A percentile compares a stretch with the other conserved stretches of the same genome.
Conservation (phyloP, 805 yeast genomes). For the Candida stauntonica region DNA sequence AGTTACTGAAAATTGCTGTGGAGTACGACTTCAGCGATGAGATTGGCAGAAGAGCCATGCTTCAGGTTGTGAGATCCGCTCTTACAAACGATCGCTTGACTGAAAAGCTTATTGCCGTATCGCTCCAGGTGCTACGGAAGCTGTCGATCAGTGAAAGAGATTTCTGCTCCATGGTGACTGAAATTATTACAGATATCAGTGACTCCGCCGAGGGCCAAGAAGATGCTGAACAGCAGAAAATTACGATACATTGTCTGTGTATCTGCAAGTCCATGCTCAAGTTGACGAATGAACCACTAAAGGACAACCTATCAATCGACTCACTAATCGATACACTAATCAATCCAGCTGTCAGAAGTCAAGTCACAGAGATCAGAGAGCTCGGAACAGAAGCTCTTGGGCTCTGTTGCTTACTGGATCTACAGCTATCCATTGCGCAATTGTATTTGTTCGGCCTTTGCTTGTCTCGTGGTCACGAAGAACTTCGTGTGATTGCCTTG, state of each 20-base stretch:
- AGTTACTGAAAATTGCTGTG: conserved; percentile 60
- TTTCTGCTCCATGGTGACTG: conserved; percentile 79
- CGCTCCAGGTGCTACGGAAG: conserved; percentile 62
- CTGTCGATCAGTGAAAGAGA: conserved; percentile 78
- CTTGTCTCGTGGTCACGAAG: conserved; percentile 61
- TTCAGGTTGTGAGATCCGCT: conserved; percentile 53
- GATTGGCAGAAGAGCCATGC: conserved; percentile 77
- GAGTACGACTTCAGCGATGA: conserved; percentile 87
- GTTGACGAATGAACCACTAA: conserved; percentile 58
- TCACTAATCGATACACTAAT: conserved; percentile 75
- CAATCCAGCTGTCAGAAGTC: conserved; percentile 68
- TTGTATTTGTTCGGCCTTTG: conserved; percentile 64
- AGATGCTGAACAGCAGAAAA: conserved; percentile 32
- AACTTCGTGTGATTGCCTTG: conserved; percentile 56
- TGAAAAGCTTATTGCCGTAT: conserved; percentile 48
- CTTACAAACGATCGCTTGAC: conserved; percentile 53
- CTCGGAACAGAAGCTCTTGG: conserved; percentile 76
- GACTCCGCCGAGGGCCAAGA: conserved; percentile 43
- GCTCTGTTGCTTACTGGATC: conserved; percentile 69
- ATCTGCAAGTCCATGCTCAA: conserved; percentile 69
- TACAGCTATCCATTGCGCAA: conserved; percentile 59
- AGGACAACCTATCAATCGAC: conserved; percentile 58
- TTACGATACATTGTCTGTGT: conserved; percentile 57
- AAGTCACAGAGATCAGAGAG: conserved; percentile 46
- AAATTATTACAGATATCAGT: conserved; percentile 78